These are phyloP conservation scores for Kwoniella sp. DNA, from an alignment of 768 basidiomycete species.

Conservation along the genomic window DNA sequence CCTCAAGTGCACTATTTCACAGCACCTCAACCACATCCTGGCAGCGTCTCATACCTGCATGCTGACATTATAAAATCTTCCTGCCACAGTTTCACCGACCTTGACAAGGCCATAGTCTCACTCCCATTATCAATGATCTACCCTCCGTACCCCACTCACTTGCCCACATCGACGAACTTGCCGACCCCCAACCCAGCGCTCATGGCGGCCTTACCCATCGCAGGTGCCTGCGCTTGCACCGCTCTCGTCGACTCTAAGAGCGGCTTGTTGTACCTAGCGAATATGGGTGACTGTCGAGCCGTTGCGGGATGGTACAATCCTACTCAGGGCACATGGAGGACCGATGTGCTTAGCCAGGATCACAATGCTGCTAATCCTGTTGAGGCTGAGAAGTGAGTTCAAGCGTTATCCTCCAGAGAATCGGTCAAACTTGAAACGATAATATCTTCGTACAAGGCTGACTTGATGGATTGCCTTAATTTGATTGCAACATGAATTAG, in stretches of 20 bases:
- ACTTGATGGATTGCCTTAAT: too few relatives aligned
- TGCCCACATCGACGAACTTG: background rate
- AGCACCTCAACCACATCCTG: too few relatives aligned
- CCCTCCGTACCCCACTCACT: background rate
- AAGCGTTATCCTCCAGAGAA: too few relatives aligned
- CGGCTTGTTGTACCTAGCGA: slow-evolving; percentile 79
- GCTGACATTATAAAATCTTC: too few relatives aligned
- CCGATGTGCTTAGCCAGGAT: slow-evolving; percentile 86
- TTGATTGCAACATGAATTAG: slow-evolving; percentile 8
- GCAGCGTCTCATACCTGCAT: too few relatives aligned
- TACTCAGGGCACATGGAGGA: slow-evolving; percentile 73
- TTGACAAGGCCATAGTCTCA: background rate
- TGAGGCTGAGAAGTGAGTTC: slow-evolving; percentile 74
- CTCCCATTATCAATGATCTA: background rate
- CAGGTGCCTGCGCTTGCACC: slow-evolving; percentile 85
- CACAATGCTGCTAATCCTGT: slow-evolving; percentile 71
- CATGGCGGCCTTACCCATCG: slow-evolving; percentile 38
- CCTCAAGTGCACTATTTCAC: too few relatives aligned
- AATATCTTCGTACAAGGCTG: too few relatives aligned
- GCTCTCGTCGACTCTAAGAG: slow-evolving; percentile 79
- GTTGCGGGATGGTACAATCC: slow-evolving; percentile 71
- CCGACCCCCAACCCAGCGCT: background rate
- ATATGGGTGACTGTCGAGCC: slow-evolving; percentile 86
- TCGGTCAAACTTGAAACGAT: too few relatives aligned
- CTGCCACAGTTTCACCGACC: slow-evolving; percentile 5